These are phyloP conservation scores for Vachellia collinsii DNA, from an alignment of 306 rosid species.

Conservation along the genomic window DNA sequence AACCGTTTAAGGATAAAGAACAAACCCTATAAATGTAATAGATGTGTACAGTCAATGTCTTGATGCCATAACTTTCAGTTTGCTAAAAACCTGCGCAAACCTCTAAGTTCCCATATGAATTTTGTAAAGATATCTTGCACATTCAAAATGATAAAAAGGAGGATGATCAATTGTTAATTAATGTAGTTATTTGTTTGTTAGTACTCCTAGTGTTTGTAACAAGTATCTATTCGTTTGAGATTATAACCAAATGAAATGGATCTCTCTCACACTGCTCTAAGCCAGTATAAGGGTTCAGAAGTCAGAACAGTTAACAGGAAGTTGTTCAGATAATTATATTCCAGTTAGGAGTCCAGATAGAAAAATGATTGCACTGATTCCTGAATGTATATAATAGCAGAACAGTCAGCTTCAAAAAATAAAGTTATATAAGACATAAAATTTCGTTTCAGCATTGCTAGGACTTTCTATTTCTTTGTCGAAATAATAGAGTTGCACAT, in stretches of 20 bases:
- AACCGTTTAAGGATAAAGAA: background rate
- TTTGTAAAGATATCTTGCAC: background rate
- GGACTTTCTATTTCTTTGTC: slow-evolving; percentile 9
- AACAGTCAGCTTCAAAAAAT: background rate
- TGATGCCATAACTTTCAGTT: background rate
- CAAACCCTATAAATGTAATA: background rate
- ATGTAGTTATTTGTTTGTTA: background rate
- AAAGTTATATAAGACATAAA: background rate
- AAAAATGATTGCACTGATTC: background rate
- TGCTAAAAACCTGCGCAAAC: background rate
- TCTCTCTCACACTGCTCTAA: background rate
- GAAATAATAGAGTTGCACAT: background rate
- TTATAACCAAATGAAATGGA: background rate
- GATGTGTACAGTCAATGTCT: background rate
- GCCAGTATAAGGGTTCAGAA: background rate
- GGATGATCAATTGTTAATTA: background rate
- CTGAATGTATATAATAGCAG: background rate
- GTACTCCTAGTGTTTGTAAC: background rate
- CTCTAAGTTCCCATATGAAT: background rate
- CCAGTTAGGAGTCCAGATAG: background rate
- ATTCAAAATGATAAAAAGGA: background rate
- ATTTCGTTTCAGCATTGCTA: background rate
- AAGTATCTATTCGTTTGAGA: background rate
- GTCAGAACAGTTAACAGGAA: background rate
- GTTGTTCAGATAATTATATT: background rate